These are phyloP conservation scores for Aaosphaeria pasadenensis DNA, from an alignment of 2,329 filamentous ascomycete genomes.

Conservation along the genomic window DNA sequence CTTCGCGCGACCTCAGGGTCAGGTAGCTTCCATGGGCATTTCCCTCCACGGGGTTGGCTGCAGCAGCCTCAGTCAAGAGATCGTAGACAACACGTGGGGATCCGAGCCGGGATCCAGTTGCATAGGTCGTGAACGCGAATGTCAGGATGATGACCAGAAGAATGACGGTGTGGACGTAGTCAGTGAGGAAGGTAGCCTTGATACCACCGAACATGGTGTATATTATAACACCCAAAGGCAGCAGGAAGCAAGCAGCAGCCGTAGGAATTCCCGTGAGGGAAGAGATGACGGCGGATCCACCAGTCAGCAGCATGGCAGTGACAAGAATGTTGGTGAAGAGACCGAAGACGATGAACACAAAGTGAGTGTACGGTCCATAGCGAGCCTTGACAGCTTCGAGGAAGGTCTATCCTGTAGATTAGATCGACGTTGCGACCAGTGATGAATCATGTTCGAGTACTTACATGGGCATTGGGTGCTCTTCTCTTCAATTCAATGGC, in stretches of 20 bases:
- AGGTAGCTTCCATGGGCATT: constrained; percentile 77
- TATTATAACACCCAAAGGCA: constrained; percentile 75
- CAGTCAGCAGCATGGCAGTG: constrained; percentile 85
- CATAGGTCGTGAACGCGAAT: constrained; percentile 80
- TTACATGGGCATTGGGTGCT: constrained; percentile 29
- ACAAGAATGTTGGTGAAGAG: constrained; percentile 81
- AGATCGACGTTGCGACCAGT: not conserved
- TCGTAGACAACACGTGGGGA: constrained; percentile 78
- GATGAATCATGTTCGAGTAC: constrained; percentile 2
- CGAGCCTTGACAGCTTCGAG: constrained; percentile 82
- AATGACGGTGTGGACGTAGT: constrained; percentile 83
- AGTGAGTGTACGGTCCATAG: constrained; percentile 70
- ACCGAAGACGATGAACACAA: constrained; percentile 78
- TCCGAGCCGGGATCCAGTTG: constrained; percentile 68
- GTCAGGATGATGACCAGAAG: constrained; percentile 80
- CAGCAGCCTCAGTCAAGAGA: constrained; percentile 65
- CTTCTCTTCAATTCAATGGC: constrained; percentile 33
- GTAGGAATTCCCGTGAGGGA: constrained; percentile 63
- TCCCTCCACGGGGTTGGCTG: constrained; percentile 69
- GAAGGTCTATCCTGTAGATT: constrained; percentile 60
- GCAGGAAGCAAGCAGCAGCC: constrained; percentile 76
- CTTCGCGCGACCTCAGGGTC: constrained; percentile 80
- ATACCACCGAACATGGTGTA: constrained; percentile 76
- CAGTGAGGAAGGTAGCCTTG: constrained; percentile 68
- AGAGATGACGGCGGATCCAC: constrained; percentile 66